Conservation (phyloP, 2,329 filamentous ascomycete species). For the Phialophora verrucosa region DNA sequence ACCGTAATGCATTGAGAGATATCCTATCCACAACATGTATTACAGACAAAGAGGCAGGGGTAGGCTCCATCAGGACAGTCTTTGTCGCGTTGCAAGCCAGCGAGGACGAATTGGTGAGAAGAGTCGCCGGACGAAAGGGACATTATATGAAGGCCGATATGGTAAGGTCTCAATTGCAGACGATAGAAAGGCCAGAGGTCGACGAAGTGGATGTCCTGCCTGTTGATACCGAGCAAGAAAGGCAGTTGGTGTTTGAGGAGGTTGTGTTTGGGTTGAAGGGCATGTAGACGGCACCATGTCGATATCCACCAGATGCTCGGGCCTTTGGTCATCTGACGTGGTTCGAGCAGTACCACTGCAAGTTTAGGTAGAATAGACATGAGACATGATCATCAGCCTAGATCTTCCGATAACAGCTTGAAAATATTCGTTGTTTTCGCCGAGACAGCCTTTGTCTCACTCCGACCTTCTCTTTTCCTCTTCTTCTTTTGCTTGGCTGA, state of each 20-base stretch:
- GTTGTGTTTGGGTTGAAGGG: background rate
- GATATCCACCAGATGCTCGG: background rate
- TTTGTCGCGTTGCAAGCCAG: background rate
- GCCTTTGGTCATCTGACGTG: background rate
- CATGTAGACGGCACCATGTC: background rate
- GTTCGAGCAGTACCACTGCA: background rate
- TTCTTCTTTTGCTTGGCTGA: conserved; percentile 18
- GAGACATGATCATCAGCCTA: background rate
- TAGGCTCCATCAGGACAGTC: background rate
- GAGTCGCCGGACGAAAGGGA: background rate
- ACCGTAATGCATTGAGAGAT: background rate
- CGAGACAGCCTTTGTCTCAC: background rate
- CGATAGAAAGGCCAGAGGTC: background rate
- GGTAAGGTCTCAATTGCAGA: background rate
- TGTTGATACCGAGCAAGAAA: background rate
- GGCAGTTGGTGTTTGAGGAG: background rate
- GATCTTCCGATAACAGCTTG: conserved; percentile 18
- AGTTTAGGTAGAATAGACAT: background rate
- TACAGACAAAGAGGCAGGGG: background rate
- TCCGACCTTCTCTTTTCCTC: conserved; percentile 13
- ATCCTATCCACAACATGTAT: background rate
- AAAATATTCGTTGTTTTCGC: conserved; percentile 20
- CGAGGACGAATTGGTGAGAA: background rate
- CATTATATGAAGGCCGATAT: background rate
- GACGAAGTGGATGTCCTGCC: background rate